Conservation (phyloP, 202 grass and related monocot genomes). For the Cymbopogon flexuosus region DNA sequence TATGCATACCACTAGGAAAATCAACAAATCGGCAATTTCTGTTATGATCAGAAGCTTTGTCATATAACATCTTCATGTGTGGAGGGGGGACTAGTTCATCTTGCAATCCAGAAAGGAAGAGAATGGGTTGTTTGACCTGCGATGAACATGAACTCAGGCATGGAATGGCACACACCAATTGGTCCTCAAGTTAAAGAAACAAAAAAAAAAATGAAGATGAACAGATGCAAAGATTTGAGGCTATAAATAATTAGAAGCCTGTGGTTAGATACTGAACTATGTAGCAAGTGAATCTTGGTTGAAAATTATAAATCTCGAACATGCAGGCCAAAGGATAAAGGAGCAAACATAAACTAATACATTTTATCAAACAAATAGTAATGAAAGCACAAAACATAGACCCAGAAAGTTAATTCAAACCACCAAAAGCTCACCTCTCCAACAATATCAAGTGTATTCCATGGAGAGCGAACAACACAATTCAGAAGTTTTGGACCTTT, state of each 20-base stretch:
- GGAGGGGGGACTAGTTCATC: constrained; percentile 88
- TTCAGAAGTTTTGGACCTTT: constrained; percentile 91
- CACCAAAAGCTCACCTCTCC: constrained; percentile 45
- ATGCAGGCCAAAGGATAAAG: background rate
- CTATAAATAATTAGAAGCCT: background rate
- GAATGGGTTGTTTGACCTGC: constrained; percentile 85
- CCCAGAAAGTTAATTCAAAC: constrained; percentile 12
- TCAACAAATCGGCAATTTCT: constrained; percentile 72
- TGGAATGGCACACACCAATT: background rate
- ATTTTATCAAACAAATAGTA: background rate
- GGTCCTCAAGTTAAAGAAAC: background rate
- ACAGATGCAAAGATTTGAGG: constrained; percentile 11
- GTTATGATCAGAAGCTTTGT: constrained; percentile 66
- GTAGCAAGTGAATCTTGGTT: background rate
- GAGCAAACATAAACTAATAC: background rate
- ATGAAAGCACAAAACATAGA: constrained; percentile 16
- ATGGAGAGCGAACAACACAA: constrained; percentile 86
- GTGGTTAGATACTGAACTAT: constrained; percentile 7
- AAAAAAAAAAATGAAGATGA: background rate
- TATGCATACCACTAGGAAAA: constrained; percentile 96
- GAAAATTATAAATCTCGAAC: constrained; percentile 3
- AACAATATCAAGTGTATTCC: constrained; percentile 89
- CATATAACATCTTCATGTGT: constrained; percentile 80
- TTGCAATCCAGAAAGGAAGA: constrained; percentile 92
- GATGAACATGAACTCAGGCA: constrained; percentile 27